These are phyloP conservation scores for Vanrija pseudolonga DNA, from an alignment of 1,284 basidiomycete species.

Conservation along the genomic window DNA sequence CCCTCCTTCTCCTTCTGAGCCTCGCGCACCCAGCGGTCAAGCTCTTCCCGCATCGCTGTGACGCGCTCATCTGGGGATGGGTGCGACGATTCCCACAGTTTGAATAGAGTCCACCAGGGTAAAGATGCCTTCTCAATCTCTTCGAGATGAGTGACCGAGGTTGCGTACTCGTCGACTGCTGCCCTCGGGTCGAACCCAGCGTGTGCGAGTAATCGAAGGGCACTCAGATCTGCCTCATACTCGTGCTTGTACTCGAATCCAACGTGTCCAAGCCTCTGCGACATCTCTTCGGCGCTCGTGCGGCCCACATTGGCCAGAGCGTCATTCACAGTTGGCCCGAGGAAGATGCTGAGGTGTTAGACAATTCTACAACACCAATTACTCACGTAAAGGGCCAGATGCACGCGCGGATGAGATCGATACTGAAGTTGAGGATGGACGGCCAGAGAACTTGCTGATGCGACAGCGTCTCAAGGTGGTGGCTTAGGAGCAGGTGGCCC, in stretches of 20 bases:
- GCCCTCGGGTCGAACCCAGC: constrained; percentile 74
- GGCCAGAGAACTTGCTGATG: constrained; percentile 76
- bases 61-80: constrained; percentile 62
- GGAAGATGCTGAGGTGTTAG: constrained; percentile 57
- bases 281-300: constrained; percentile 67
- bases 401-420: constrained; percentile 69
- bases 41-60: constrained; percentile 59
- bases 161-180: constrained; percentile 34
- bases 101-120: constrained; percentile 26
- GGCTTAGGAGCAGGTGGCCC: constrained; percentile 76
- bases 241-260: constrained; percentile 69
- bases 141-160: constrained; percentile 32
- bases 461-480: constrained; percentile 83
- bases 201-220: constrained; percentile 73
- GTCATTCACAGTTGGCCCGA: constrained; percentile 87
- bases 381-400: constrained; percentile 72
- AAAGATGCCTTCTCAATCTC: constrained; percentile 28
- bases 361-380: neutral
- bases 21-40: constrained; percentile 58
- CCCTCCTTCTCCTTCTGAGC: neutral
- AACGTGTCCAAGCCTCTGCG: constrained; percentile 57
- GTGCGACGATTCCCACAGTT: constrained; percentile 53
- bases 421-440: constrained; percentile 66
- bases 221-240: constrained; percentile 84
- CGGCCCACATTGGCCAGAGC: constrained; percentile 75